phyloP scores from a whole-genome alignment of 1,284 basidiomycete genomes.

The Apiotrichum veenhuisii region DNA sequence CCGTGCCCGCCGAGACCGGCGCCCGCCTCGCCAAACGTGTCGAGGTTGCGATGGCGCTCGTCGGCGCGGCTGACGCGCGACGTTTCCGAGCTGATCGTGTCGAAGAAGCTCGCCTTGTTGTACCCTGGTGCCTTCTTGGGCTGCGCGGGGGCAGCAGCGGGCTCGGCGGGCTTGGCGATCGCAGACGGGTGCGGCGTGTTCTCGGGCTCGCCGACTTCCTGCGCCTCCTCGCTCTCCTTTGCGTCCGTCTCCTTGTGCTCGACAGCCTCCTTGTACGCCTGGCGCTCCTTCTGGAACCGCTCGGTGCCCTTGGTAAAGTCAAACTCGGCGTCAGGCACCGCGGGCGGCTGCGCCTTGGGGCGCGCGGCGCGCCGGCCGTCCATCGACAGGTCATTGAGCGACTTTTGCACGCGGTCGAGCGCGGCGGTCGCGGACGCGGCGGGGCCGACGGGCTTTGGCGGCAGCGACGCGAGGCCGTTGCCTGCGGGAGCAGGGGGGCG shows the following conservation, averaged over 20 bases:
- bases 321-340: conserved; percentile 44
- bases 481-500: neutral
- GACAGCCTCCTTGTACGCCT: conserved; percentile 21
- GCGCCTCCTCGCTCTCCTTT: conserved; percentile 7
- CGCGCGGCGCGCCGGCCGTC: conserved; percentile 22
- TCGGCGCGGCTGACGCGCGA: conserved; percentile 35
- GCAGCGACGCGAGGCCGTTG: conserved; percentile 9
- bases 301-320: conserved; percentile 41
- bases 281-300: conserved; percentile 37
- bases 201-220: conserved; percentile 24
- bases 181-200: conserved; percentile 34
- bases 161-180: conserved; percentile 9
- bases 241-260: conserved; percentile 1
- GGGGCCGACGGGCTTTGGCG: conserved; percentile 27
- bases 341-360: conserved; percentile 22
- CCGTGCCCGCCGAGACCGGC: conserved; percentile 12
- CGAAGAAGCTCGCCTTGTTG: conserved; percentile 44
- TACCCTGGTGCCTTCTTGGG: conserved; percentile 22
- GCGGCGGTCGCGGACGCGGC: conserved; percentile 35
- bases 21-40: conserved; percentile 47
- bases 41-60: conserved; percentile 42
- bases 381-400: conserved; percentile 33
- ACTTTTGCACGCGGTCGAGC: conserved; percentile 41
- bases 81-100: conserved; percentile 34
- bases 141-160: conserved; percentile 2